A percentile compares a stretch with the other conserved stretches of the same genome.
phyloP scores from a whole-genome alignment of 1,139 yeast genomes.

The Taphrina flavorubra region DNA sequence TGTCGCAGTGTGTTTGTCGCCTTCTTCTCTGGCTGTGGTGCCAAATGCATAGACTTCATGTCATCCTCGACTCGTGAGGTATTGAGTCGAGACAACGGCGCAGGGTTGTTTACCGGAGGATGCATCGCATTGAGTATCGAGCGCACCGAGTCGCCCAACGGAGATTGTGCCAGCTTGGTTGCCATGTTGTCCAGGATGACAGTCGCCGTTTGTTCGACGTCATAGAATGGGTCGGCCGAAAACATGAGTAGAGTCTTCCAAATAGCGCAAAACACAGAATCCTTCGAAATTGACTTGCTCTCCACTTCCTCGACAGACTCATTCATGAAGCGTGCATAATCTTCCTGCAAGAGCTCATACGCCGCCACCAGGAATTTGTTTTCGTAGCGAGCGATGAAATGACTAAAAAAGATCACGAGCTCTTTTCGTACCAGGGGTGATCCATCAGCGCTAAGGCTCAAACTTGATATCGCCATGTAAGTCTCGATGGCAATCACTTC shows the following conservation, averaged over 20 bases:
- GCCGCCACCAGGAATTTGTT: constrained; percentile 86
- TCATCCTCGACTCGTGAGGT: constrained; percentile 27
- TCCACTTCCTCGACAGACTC: not conserved
- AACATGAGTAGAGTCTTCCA: constrained; percentile 85
- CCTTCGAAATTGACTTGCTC: constrained; percentile 58
- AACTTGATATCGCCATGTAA: constrained; percentile 56
- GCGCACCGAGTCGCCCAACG: constrained; percentile 65
- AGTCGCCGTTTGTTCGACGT: constrained; percentile 76
- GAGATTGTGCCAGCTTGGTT: constrained; percentile 65
- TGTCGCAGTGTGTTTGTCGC: constrained; percentile 21
- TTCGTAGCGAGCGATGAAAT: constrained; percentile 71
- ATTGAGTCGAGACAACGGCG: constrained; percentile 16
- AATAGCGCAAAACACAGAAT: constrained; percentile 81
- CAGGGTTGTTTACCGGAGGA: constrained; percentile 27
- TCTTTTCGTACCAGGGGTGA: constrained; percentile 89
- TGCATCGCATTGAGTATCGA: constrained; percentile 56
- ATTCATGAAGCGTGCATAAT: constrained; percentile 65
- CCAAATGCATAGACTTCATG: constrained; percentile 3
- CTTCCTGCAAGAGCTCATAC: constrained; percentile 82
- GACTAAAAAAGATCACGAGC: constrained; percentile 74
- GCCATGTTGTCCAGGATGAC: constrained; percentile 77
- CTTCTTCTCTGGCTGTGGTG: constrained; percentile 24
- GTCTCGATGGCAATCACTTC: constrained; percentile 52
- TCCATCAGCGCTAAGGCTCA: constrained; percentile 74
- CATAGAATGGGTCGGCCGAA: constrained; percentile 87